Percentiles rank a stretch among this genome's conserved stretches.
phyloP scores from a whole-genome alignment of 2,329 filamentous ascomycete genomes.

The Thielaviopsis musarum region DNA sequence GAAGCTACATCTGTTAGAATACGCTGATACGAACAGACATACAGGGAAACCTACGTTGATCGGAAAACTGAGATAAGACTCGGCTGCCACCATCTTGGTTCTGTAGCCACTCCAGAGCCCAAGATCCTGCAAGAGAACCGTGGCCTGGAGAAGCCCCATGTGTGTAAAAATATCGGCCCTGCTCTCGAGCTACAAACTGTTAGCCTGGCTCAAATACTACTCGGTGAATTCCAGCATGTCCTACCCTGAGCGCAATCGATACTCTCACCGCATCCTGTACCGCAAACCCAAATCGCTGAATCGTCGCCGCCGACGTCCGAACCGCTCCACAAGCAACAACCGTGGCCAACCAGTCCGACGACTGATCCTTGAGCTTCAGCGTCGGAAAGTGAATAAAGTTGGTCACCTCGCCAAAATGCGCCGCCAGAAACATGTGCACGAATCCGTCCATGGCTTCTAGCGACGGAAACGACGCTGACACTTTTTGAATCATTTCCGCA shows the following conservation, averaged over 20 bases:
- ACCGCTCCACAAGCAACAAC: slow-evolving; percentile 44
- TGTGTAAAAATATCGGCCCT: slow-evolving; percentile 30
- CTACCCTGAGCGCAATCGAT: slow-evolving; percentile 16
- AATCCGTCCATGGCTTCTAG: slow-evolving; percentile 43
- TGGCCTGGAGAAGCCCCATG: slow-evolving; percentile 30
- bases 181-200: slow-evolving; percentile 28
- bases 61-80: slow-evolving; percentile 30
- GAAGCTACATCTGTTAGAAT: slow-evolving; percentile 25
- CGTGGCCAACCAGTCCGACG: slow-evolving; percentile 42
- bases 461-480: slow-evolving; percentile 45
- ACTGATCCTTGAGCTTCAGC: slow-evolving; percentile 36
- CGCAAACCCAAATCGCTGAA: slow-evolving; percentile 44
- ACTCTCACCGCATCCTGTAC: slow-evolving; percentile 34
- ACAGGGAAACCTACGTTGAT: slow-evolving; percentile 23
- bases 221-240: background rate
- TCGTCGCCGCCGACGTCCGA: slow-evolving; percentile 36
- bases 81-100: slow-evolving; percentile 39
- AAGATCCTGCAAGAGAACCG: slow-evolving; percentile 31
- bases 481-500: slow-evolving; percentile 30
- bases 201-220: background rate
- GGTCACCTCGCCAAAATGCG: slow-evolving; percentile 37
- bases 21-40: background rate
- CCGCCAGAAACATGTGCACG: slow-evolving; percentile 41
- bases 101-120: slow-evolving; percentile 38
- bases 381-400: slow-evolving; percentile 46